Evolutionary conservation across 2,329 filamentous ascomycete genomes (phyloP).

Genomic region (Calycina marina): DNA sequence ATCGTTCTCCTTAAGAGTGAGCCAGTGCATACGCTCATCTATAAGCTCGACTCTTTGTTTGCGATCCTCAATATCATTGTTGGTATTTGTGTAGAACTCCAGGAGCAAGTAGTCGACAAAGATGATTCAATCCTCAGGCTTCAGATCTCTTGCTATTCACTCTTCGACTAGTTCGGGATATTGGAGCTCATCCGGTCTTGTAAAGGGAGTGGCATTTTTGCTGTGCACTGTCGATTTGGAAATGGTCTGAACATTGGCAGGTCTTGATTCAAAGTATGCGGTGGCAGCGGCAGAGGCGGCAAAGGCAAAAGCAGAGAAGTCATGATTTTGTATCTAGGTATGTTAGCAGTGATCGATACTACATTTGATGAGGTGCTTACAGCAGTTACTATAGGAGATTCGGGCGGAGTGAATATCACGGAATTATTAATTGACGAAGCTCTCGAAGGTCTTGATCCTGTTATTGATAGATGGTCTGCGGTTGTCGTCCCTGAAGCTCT

Average conservation of each 20-base stretch:
- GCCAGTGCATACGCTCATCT: slow-evolving; percentile 16
- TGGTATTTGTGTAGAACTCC: slow-evolving; percentile 28
- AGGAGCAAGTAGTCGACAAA: slow-evolving; percentile 43
- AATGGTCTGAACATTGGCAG: not conserved
- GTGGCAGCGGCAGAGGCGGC: not conserved
- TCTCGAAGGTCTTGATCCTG: not conserved
- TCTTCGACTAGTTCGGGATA: slow-evolving; percentile 7
- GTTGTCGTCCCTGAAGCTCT: not conserved
- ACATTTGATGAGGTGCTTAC: too few relatives aligned
- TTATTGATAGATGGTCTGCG: not conserved
- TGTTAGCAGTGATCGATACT: too few relatives aligned
- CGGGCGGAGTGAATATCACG: not conserved
- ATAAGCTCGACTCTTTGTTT: slow-evolving; percentile 32
- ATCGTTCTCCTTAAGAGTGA: slow-evolving; percentile 11
- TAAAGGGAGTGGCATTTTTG: slow-evolving; percentile 8
- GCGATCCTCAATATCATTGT: slow-evolving; percentile 33
- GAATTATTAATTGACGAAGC: not conserved
- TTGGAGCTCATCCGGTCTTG: slow-evolving; percentile 11
- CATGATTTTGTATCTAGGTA: too few relatives aligned
- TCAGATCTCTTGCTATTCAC: slow-evolving; percentile 28
- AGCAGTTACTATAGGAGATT: not conserved
- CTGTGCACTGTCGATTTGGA: slow-evolving; percentile 3
- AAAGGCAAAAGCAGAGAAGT: not conserved
- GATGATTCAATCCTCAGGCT: slow-evolving; percentile 40
- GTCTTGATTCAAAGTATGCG: not conserved